phyloP scores from a whole-genome alignment of 805 yeast species.

The Komagataella pseudopastoris region DNA sequence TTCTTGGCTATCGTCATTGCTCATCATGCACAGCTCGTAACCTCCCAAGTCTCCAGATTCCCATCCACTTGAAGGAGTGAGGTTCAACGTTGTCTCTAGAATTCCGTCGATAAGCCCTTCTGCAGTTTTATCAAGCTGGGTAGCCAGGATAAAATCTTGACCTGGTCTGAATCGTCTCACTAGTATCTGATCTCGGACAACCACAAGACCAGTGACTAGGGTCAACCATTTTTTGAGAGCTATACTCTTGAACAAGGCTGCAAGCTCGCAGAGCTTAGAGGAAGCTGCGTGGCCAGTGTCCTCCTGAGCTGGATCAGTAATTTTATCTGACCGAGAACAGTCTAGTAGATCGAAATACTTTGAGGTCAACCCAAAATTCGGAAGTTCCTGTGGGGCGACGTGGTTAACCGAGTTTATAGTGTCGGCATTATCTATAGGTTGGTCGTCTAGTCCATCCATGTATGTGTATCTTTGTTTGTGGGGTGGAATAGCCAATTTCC shows the following conservation, averaged over 20 bases:
- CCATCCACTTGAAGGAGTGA: conserved; percentile 83
- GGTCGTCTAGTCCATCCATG: conserved; percentile 46
- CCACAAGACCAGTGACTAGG: conserved; percentile 44
- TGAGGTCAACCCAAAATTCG: conserved; percentile 33
- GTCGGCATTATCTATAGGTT: conserved; percentile 17
- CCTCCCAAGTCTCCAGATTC: conserved; percentile 87
- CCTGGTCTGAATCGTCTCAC: conserved; percentile 92
- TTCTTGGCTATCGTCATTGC: conserved; percentile 27
- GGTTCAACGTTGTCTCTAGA: conserved; percentile 67
- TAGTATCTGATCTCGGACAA: conserved; percentile 52
- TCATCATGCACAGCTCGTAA: conserved; percentile 80
- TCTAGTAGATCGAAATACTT: neutral
- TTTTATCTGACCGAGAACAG: neutral
- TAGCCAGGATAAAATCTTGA: conserved; percentile 83
- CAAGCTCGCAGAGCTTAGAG: conserved; percentile 34
- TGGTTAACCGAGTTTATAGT: conserved; percentile 18
- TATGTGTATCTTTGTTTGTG: conserved; percentile 84
- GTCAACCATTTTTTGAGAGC: conserved; percentile 62
- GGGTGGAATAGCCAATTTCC: conserved; percentile 90
- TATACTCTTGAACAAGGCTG: conserved; percentile 42
- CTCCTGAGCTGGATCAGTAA: conserved; percentile 2
- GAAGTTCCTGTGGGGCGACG: conserved; percentile 28
- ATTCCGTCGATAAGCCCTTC: conserved; percentile 33
- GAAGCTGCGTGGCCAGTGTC: conserved; percentile 16
- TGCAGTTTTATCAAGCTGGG: conserved; percentile 23